Evolutionary conservation across 164 flowering plant species (phyloP), one percentile per base, ranked within the genome.

Genomic region (Pachysandra terminalis): DNA sequence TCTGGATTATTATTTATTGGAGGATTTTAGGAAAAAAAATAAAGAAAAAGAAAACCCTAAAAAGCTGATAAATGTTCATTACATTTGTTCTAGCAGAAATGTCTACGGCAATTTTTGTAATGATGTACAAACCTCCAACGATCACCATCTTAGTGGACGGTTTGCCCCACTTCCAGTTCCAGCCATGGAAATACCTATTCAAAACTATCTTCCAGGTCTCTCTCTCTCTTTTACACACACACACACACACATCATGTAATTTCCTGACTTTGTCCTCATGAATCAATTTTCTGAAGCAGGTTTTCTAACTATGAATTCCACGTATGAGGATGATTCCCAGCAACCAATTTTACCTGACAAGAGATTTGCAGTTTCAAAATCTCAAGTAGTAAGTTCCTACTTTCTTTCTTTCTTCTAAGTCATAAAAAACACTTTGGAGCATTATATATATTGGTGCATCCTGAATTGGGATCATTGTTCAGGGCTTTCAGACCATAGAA

Each of bases 81-180:
- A 32, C 7, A 3, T 14, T 49, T 10, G 19, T 52, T n/a, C 8
- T 37, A 5, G 52, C 71, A 67, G 78, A 19, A 37, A 58, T 25
- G 51, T 37, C 37, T 56, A 26, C 14, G 64, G 64, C 37, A 64
- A 61, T 28, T 77, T 77, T 35, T 63, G 66, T 17, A 51, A 28
- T n/a, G 79, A 73, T 23, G 52, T 70, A 61, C 71, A 66, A 56
- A 19, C 67, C 41, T 59, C 59, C 17, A 73, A 73, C 24, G 74
- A 67, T 41, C 66, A 62, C 37, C 74, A 69, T 15, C 63, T 69
- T 32, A 32, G 37, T 3, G 79, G 71, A 54, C 66, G 59, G 59
- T 77, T 73, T 56, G 55, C 63, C 17, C 76, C 76, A 37, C 53
- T 72, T 15, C 68, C 74, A 2, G 3, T 72, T 15, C 68, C 74